Percentiles rank a stretch among this genome's conserved stretches.
phyloP scores from a whole-genome alignment of 2,329 filamentous ascomycete genomes.

The Westerdykella aurantiaca region DNA sequence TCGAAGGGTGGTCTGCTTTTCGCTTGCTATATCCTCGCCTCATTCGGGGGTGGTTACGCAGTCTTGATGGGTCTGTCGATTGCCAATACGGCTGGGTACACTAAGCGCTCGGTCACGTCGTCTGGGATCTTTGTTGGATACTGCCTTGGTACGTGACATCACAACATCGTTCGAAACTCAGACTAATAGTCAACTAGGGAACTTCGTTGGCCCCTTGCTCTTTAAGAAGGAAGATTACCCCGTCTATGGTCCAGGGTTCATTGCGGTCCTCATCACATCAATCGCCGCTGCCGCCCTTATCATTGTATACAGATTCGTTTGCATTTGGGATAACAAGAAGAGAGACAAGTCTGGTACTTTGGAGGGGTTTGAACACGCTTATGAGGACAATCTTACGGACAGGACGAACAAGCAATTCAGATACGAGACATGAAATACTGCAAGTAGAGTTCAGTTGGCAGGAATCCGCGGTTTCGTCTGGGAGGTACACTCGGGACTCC shows the following conservation, averaged over 20 bases:
- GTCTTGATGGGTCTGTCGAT: slow-evolving; percentile 48
- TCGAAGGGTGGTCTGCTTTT: slow-evolving; percentile 45
- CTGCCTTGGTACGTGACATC: slow-evolving; percentile 38
- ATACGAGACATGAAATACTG: slow-evolving; percentile 7
- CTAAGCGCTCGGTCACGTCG: slow-evolving; percentile 46
- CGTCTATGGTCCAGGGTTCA: slow-evolving; percentile 37
- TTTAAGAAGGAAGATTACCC: slow-evolving; percentile 13
- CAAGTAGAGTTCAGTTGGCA: too few relatives aligned
- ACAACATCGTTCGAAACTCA: background rate
- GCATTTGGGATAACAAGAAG: slow-evolving; percentile 41
- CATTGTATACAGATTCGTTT: slow-evolving; percentile 43
- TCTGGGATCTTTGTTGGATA: slow-evolving; percentile 50
- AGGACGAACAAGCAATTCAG: slow-evolving; percentile 26
- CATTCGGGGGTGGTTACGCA: slow-evolving; percentile 44
- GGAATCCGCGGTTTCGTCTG: too few relatives aligned
- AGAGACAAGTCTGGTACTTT: slow-evolving; percentile 40
- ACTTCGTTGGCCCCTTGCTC: slow-evolving; percentile 29
- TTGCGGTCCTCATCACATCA: slow-evolving; percentile 36
- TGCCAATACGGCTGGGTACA: slow-evolving; percentile 50
- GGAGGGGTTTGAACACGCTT: slow-evolving; percentile 50
- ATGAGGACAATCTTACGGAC: slow-evolving; percentile 50
- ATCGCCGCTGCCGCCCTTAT: slow-evolving; percentile 33
- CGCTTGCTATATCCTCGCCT: slow-evolving; percentile 46
- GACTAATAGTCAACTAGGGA: slow-evolving; percentile 18
- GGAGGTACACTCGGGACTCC: too few relatives aligned